Evolutionary conservation across 768 basidiomycete species (phyloP), one percentile per base, ranked within the genome.

Genomic region (Panus rudis): DNA sequence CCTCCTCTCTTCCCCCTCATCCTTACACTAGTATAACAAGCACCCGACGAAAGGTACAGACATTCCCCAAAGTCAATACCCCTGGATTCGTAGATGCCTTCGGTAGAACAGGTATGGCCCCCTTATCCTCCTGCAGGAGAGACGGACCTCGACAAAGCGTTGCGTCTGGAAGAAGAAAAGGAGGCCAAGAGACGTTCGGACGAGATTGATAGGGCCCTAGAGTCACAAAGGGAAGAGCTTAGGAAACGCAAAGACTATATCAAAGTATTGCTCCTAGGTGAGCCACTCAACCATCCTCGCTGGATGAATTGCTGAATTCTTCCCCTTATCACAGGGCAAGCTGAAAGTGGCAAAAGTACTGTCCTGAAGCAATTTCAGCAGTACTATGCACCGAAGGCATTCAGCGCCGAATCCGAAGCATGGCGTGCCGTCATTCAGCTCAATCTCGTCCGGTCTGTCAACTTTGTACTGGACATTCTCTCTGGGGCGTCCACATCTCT

Each of bases 351-450:
- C 25, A 82, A 83, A 56, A 79, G 78, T 0, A 81, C 81, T 0
- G 68, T 79, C 21, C 60, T 83, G 33, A 81, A 81, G 63, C 79
- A 80, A 53, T 78, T 81, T 48, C 78, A 81, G 52, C 65, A 81
- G 24, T 66, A 72, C 37, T 79, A 76, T 47, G 69, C 77, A 6
- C 80, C 81, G 0, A 70, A 71, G 47, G 70, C 78, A 2, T 79
- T 82, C 50, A 62, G 69, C 31, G 68, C 71, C 3, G 79, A 83
- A 65, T 63, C 70, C 4, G 71, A 70, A 34, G 63, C 73, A 33
- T 84, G 81, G 81, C 69, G 77, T 30, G 73, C 78, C 3, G 73
- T 82, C 47, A 78, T 84, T 43, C 74, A 80, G 55, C 73, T 82
- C 53, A 82, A 84, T 57, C 75, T 84, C 49, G 71, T 81, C 49